Evolutionary conservation across 106 monocot species (phyloP), one percentile per base, ranked within the genome.

Genomic region (Xerophyta viscosa): DNA sequence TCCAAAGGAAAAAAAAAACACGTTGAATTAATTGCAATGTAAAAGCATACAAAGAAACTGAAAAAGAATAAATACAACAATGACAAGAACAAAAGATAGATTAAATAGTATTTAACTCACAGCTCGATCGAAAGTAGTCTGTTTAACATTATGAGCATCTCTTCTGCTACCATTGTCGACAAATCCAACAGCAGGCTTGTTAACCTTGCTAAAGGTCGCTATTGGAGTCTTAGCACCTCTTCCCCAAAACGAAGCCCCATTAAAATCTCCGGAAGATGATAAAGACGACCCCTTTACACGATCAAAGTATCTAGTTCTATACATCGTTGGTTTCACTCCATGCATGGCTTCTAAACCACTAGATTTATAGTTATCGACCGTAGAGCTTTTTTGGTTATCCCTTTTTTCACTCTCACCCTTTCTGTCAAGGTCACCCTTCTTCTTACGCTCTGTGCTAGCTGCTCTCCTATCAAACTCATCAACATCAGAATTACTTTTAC

Each of bases 401-500:
- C 61, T 37, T 55, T 51, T 81, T 20, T 88, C 88, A 28, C 47
- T 60, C 13, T 87, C 83, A 55, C 41, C 66, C 67, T 67, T 87
- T 63, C 44, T 80, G 18, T 70, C 79, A 37, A 68, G 64, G 9
- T 87, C 92, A 17, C 48, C 53, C 54, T 78, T 86, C 63, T 58
- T 86, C 29, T 88, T 79, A 20, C 42, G 63, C 41, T 88, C 86
- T 26, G 64, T 74, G n/a, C 47, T 66, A 0, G 29, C 25, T 0
- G 29, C 21, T 47, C 67, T 79, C 69, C 49, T 79, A 11, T 79
- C 84, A 9, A 57, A 19, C 13, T 87, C 87, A 37, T 90, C 91
- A n/a, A 62, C 80, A 67, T 91, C 91, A 22, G 91, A 91, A 63
- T 68, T 91, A 57, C 86, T 91, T 31, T 75, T 86, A 57, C 58